Percentiles rank a stretch among this genome's conserved stretches.
Conservation (phyloP, 495 filamentous ascomycete genomes). For the Penicillium parvum region DNA sequence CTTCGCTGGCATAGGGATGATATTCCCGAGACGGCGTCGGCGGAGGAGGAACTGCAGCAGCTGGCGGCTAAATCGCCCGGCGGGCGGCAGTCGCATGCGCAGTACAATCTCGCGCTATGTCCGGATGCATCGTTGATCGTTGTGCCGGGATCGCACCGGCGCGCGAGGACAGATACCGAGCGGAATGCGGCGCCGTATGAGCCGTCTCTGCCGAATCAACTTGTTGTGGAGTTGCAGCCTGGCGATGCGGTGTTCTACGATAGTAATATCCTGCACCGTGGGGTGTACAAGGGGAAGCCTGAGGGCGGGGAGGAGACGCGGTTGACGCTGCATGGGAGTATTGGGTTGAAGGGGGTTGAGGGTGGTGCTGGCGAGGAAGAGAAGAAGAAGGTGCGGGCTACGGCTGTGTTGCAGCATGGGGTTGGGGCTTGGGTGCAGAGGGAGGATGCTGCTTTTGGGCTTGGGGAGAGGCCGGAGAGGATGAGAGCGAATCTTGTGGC, state of each 20-base stretch:
- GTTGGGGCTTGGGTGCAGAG: slow-evolving; percentile 68
- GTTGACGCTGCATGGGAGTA: slow-evolving; percentile 76
- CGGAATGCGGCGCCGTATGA: slow-evolving; percentile 57
- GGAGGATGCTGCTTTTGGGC: slow-evolving; percentile 49
- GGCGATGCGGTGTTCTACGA: slow-evolving; percentile 83
- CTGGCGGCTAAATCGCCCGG: slow-evolving; percentile 38
- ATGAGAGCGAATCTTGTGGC: slow-evolving; percentile 52
- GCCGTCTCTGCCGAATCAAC: slow-evolving; percentile 51
- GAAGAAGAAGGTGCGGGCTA: slow-evolving; percentile 52
- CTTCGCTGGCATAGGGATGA: slow-evolving; percentile 79
- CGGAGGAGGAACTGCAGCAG: slow-evolving; percentile 52
- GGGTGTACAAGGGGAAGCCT: slow-evolving; percentile 55
- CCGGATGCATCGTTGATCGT: slow-evolving; percentile 64
- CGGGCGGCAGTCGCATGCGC: slow-evolving; percentile 57
- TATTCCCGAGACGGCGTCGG: slow-evolving; percentile 51
- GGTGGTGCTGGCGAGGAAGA: slow-evolving; percentile 29
- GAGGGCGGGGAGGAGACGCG: slow-evolving; percentile 51
- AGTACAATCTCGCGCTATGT: slow-evolving; percentile 74
- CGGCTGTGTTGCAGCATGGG: slow-evolving; percentile 83
- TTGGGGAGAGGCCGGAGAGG: slow-evolving; percentile 47
- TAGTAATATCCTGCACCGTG: slow-evolving; percentile 81
- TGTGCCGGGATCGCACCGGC: slow-evolving; percentile 63
- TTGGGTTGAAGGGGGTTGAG: slow-evolving; percentile 59
- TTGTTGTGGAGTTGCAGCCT: slow-evolving; percentile 57
- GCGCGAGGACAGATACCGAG: slow-evolving; percentile 63